Percentiles rank a stretch among this genome's conserved stretches.
Conservation (phyloP, 2,329 filamentous ascomycete species). For the Arachnopeziza araneosa region DNA sequence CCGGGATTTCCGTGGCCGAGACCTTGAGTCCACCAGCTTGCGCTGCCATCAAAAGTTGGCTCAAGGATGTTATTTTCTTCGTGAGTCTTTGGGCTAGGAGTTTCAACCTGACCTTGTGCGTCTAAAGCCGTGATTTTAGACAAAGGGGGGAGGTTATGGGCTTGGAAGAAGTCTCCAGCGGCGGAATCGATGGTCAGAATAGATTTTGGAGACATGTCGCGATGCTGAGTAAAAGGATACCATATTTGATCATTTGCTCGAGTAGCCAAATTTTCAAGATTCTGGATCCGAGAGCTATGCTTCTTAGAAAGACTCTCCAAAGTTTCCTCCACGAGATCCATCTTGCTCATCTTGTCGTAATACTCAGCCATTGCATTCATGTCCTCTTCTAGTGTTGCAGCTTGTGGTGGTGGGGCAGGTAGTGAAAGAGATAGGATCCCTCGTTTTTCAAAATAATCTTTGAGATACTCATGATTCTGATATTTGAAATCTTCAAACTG, state of each 20-base stretch:
- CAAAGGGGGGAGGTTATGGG: constrained; percentile 23
- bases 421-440: constrained; percentile 52
- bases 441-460: constrained; percentile 58
- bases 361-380: constrained; percentile 55
- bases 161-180: constrained; percentile 72
- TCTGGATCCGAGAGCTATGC: constrained; percentile 51
- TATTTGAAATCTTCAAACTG: constrained; percentile 63
- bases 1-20: constrained; percentile 72
- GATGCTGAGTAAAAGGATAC: constrained; percentile 86
- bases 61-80: constrained; percentile 39
- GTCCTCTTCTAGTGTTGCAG: constrained; percentile 40
- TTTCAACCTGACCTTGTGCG: not conserved
- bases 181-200: constrained; percentile 78
- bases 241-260: constrained; percentile 64
- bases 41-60: constrained; percentile 75
- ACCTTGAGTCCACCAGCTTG: constrained; percentile 90
- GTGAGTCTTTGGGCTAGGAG: not conserved
- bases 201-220: constrained; percentile 51
- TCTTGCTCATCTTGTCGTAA: constrained; percentile 46
- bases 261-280: constrained; percentile 55
- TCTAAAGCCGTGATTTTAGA: not conserved
- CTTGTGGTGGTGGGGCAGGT: constrained; percentile 50
- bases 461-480: constrained; percentile 62
- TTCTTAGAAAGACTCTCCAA: constrained; percentile 46
- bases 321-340: constrained; percentile 38